Evolutionary conservation across 176 grass and related monocot genomes (phyloP), one percentile per base, ranked within the genome.

Genomic region (Oryza glaberrima): DNA sequence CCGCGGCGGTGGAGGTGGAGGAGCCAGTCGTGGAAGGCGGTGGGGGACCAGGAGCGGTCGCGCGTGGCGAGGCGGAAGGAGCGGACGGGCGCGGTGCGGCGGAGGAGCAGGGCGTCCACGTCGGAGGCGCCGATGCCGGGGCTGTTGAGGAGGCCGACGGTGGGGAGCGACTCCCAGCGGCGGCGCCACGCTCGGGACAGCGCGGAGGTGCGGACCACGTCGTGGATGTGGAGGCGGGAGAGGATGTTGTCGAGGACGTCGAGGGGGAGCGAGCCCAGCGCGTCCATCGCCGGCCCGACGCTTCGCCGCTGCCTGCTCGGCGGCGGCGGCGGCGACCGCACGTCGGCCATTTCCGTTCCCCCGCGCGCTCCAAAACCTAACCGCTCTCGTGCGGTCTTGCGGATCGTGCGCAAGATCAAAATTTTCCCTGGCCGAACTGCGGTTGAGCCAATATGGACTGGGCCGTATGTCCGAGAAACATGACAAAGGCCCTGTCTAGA

Each of bases 111-210:
- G 2, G 54, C 54, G 54, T 77, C 54, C 17, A 77, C 20, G 54
- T 77, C 75, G 30, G 75, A 77, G 75, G 75, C 75, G 32, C 15
- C 11, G 75, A 77, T 60, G 52, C 34, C 19, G 54, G 35, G 52
- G 75, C 75, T 63, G 9, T 4, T 9, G 34, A 35, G 34, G 35
- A 77, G 56, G 35, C n/a, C 75, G 34, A 77, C 19, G 17, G 54
- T 8, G 34, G 56, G 56, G 54, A 77, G 54, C 11, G 75, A 13
- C 75, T 77, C 52, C 75, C 75, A 77, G 11, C 75, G 75, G 34
- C 35, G 75, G 30, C 75, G 75, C 75, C 75, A 64, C 34, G 75
- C 54, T 7, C 56, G 75, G 75, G 75, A 77, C 19, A 77, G 75
- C 34, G 11, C 35, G 30, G 56, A 77, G 19, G 75, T 64, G 34